Base-by-base conservation (phyloP, 805 yeast species). In the Monosporozyma solicola region DNA sequence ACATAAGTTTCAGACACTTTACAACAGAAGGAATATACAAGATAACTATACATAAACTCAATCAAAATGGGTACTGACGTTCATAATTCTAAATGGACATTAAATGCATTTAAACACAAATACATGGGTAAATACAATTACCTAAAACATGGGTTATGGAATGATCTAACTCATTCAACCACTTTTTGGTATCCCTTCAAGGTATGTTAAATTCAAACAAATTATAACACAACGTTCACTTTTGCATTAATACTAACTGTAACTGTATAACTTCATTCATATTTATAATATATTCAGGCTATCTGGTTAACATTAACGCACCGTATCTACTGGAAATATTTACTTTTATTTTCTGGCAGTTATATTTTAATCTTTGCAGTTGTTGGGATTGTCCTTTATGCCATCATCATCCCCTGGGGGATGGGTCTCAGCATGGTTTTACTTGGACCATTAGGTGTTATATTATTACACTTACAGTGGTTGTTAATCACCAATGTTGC, bases 401-500 rank as follows among this genome's bases (percentile, higher is more conserved):
- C 64, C 8, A n/a, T 61, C 2, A 25, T 67, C 1, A 53, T 68
- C 25, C 72, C 73, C 2, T 46, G 63, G 3, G 47, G 64, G 45
- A 39, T 49, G 22, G 20, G 41, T 10, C 46, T 61, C n/a, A 52
- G 60, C 5, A 57, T 63, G 2, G 46, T 62, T 6, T 20, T 66
- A 10, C 44, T 65, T 5, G 72, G 73, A 1, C 70, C 72, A 6
- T 41, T 67, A 46, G 72, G 73, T 8, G 47, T 64, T 13, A 41
- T 63, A 2, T 50, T 66, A 27, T 67, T 62, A 13, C 64, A 64
- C 39, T 50, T 66, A 5, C 70, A 69, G 50, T 65, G 69, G 64
- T 10, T 67, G 3, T 29, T 67, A 16, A 63, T 64, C 41, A 59
- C 68, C 1, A 65, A 62, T 53, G 57, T 65, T 4, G 41, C 67